phyloP scores from a whole-genome alignment of 208 protist genomes.

The Crithidia acanthocephali region DNA sequence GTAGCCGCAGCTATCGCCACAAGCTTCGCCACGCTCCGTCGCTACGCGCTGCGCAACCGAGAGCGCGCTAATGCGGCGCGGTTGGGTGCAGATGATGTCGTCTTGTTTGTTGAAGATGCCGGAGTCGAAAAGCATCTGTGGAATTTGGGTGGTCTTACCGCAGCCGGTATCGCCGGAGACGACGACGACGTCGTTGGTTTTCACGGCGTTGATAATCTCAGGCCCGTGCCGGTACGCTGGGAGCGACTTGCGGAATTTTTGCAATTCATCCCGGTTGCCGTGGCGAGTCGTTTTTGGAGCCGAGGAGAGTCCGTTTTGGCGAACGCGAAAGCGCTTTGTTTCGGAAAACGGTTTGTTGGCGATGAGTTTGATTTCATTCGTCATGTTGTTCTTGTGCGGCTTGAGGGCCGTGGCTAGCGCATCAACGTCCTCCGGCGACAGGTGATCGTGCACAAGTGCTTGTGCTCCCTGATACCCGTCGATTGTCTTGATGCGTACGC shows the following conservation, averaged over 20 bases:
- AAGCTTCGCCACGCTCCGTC: slow-evolving; percentile 78
- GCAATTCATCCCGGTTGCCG: slow-evolving; percentile 37
- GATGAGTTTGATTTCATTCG: slow-evolving; percentile 44
- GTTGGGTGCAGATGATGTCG: slow-evolving; percentile 89
- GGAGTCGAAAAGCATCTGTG: slow-evolving; percentile 79
- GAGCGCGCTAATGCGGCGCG: slow-evolving; percentile 90
- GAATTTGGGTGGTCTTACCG: slow-evolving; percentile 98
- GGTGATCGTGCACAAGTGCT: slow-evolving; percentile 48
- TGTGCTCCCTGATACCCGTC: slow-evolving; percentile 86
- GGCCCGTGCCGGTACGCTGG: slow-evolving; percentile 56
- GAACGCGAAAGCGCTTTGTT: slow-evolving; percentile 40
- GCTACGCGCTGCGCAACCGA: slow-evolving; percentile 92
- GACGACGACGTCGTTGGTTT: slow-evolving; percentile 65
- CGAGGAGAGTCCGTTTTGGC: slow-evolving; percentile 43
- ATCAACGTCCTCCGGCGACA: slow-evolving; percentile 32
- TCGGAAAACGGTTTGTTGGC: slow-evolving; percentile 23
- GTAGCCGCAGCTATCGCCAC: slow-evolving; percentile 91
- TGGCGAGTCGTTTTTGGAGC: slow-evolving; percentile 28
- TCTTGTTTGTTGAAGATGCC: slow-evolving; percentile 61
- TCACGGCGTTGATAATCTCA: slow-evolving; percentile 68
- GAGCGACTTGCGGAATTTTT: slow-evolving; percentile 60
- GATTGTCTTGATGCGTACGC: slow-evolving; percentile 61
- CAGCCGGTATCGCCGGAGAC: slow-evolving; percentile 98
- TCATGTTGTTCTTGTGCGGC: slow-evolving; percentile 56
- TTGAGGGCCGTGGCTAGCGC: slow-evolving; percentile 33